These are phyloP conservation scores for Phytomonas sp. DNA, from an alignment of 208 protist genomes.

Conservation along the genomic window DNA sequence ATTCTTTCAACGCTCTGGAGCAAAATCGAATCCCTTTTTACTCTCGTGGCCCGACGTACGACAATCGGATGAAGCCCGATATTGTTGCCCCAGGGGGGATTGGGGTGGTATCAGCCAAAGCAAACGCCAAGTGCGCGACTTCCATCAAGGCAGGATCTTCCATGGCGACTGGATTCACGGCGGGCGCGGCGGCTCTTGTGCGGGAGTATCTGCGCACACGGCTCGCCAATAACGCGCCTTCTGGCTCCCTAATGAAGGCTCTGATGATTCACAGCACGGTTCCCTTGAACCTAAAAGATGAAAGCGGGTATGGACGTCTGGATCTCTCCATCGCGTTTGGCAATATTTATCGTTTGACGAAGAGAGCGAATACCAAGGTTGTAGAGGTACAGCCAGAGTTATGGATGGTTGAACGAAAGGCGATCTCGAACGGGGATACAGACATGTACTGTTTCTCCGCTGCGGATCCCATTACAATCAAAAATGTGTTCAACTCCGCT, in stretches of 20 bases:
- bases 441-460: conserved; percentile 19
- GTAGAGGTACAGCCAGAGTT: conserved; percentile 7
- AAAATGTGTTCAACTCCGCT: background rate
- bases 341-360: background rate
- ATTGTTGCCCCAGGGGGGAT: conserved; percentile 57
- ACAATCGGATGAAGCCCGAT: conserved; percentile 80
- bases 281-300: conserved; percentile 8
- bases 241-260: conserved; percentile 48
- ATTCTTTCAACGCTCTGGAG: conserved; percentile 13
- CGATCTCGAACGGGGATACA: conserved; percentile 14
- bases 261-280: conserved; percentile 42
- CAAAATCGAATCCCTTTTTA: conserved; percentile 33
- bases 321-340: conserved; percentile 38
- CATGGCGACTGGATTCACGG: conserved; percentile 83
- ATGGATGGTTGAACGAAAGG: conserved; percentile 16
- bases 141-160: conserved; percentile 64
- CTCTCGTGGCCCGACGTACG: conserved; percentile 74
- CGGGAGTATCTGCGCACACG: conserved; percentile 73
- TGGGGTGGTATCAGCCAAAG: conserved; percentile 28
- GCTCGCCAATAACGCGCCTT: conserved; percentile 27
- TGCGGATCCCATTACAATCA: conserved; percentile 3
- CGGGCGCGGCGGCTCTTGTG: conserved; percentile 70
- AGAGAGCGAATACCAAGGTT: background rate
- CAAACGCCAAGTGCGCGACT: conserved; percentile 26
- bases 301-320: conserved; percentile 49